A percentile compares a stretch with the other conserved stretches of the same genome.
Conservation (phyloP, 371 early-diverging fungal genomes). For the Mortierella sp. region DNA sequence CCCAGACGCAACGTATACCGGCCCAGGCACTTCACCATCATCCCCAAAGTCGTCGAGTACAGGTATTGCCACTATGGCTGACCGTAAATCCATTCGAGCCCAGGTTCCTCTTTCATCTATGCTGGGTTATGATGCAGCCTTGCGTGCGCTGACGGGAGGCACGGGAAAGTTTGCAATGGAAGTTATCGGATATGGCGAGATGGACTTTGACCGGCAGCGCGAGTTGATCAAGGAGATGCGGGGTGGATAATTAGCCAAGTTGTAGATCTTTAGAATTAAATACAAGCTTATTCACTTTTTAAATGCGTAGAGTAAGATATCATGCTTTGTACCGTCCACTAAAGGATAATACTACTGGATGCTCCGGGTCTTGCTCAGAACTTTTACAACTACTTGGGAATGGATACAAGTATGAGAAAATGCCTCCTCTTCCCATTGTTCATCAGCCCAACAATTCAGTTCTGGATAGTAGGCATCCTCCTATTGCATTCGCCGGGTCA, state of each 20-base stretch:
- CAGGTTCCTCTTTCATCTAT: conserved; percentile 86
- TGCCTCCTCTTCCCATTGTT: too few relatives aligned
- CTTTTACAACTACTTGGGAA: too few relatives aligned
- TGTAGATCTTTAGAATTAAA: too few relatives aligned
- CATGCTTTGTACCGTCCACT: too few relatives aligned
- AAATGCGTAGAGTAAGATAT: too few relatives aligned
- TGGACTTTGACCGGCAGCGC: conserved; percentile 80
- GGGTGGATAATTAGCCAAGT: conserved; percentile 34
- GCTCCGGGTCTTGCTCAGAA: too few relatives aligned
- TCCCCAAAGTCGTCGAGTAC: conserved; percentile 5
- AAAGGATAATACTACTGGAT: too few relatives aligned
- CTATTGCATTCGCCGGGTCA: too few relatives aligned
- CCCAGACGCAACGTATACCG: conserved; percentile 60
- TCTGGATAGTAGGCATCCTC: too few relatives aligned
- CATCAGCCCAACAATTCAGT: too few relatives aligned
- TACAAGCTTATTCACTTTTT: too few relatives aligned
- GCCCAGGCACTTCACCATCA: conserved; percentile 9
- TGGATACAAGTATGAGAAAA: too few relatives aligned
- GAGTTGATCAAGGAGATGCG: conserved; percentile 75
- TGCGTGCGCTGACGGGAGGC: conserved; percentile 92
- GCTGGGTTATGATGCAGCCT: conserved; percentile 88
- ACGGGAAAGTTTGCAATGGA: conserved; percentile 87
- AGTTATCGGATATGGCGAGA: conserved; percentile 85
- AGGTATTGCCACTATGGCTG: conserved; percentile 59
- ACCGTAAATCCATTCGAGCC: conserved; percentile 69